phyloP scores from a whole-genome alignment of 2,329 filamentous ascomycete genomes.

The Sporothrix curviconia region DNA sequence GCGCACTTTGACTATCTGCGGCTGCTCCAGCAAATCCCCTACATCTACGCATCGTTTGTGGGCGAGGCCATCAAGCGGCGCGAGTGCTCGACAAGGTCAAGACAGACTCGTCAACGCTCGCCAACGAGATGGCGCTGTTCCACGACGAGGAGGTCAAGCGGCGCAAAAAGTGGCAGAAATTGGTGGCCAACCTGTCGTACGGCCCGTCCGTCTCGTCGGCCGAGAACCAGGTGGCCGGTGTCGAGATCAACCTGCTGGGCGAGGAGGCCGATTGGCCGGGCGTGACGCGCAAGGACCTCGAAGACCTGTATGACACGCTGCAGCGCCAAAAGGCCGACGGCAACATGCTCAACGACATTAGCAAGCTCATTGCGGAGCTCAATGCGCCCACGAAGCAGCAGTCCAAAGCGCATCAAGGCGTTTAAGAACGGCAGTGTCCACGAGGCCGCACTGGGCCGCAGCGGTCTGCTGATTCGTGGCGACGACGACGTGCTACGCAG shows the following conservation, averaged over 20 bases:
- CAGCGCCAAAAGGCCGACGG: constrained; percentile 59
- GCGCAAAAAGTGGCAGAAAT: constrained; percentile 84
- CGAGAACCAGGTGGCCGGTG: constrained; percentile 63
- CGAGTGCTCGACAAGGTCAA: constrained; percentile 89
- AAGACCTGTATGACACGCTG: constrained; percentile 63
- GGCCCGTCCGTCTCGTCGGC: constrained; percentile 51
- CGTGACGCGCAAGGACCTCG: constrained; percentile 68
- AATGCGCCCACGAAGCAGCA: constrained; percentile 80
- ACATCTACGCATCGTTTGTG: constrained; percentile 82
- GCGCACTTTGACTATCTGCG: constrained; percentile 76
- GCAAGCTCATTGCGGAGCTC: constrained; percentile 71
- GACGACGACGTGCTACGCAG: constrained; percentile 73
- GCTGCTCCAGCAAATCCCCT: constrained; percentile 74
- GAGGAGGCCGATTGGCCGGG: constrained; percentile 76
- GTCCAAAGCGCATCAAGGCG: constrained; percentile 75
- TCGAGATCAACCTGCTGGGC: constrained; percentile 80
- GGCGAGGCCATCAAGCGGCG: constrained; percentile 78
- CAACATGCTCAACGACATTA: constrained; percentile 62
- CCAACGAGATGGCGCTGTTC: constrained; percentile 86
- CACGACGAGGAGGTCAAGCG: constrained; percentile 89
- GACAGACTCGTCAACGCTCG: constrained; percentile 75
- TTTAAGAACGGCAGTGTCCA: constrained; percentile 97
- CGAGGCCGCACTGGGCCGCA: constrained; percentile 80
- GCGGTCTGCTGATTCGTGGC: constrained; percentile 76
- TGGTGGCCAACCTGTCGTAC: constrained; percentile 63